Evolutionary conservation across 148 eudicot species (phyloP).

Genomic region (Spergularia marina): DNA sequence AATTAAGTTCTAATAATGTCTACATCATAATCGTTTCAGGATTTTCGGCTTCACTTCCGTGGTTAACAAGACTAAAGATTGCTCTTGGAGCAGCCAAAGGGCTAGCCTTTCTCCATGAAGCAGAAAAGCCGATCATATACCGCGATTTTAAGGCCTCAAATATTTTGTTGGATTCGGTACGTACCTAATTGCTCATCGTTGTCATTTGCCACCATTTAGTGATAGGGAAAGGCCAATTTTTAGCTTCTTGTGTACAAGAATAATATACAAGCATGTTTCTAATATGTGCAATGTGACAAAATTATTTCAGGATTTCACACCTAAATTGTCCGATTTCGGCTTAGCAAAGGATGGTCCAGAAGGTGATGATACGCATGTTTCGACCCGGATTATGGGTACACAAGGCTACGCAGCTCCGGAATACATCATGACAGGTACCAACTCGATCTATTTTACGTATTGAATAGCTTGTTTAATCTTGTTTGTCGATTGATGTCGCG

Average conservation of each 20-base stretch:
- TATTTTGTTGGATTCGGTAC: conserved; percentile 84
- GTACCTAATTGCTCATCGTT: conserved; percentile 2
- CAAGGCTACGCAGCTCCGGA: conserved; percentile 92
- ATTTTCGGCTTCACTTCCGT: conserved; percentile 74
- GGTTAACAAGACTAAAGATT: conserved; percentile 83
- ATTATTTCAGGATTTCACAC: conserved; percentile 55
- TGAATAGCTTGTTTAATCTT: no score
- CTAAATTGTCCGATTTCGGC: conserved; percentile 81
- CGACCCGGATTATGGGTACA: conserved; percentile 82
- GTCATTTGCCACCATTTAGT: no score
- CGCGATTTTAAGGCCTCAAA: conserved; percentile 96
- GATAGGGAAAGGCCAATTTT: no score
- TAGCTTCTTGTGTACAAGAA: no score
- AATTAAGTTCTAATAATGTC: neutral
- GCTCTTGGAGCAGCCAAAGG: conserved; percentile 96
- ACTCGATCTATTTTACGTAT: no score
- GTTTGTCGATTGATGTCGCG: no score
- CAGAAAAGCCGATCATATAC: conserved; percentile 69
- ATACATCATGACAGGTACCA: conserved; percentile 68
- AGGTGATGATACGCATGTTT: conserved; percentile 79
- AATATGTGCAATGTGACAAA: neutral
- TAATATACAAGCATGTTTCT: neutral
- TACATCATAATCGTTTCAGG: conserved; percentile 38
- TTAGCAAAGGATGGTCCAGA: conserved; percentile 85
- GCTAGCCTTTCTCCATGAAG: conserved; percentile 87